Conservation (phyloP, 225 moss, liverwort and hornwort genomes). For the Lunularia cruciata region DNA sequence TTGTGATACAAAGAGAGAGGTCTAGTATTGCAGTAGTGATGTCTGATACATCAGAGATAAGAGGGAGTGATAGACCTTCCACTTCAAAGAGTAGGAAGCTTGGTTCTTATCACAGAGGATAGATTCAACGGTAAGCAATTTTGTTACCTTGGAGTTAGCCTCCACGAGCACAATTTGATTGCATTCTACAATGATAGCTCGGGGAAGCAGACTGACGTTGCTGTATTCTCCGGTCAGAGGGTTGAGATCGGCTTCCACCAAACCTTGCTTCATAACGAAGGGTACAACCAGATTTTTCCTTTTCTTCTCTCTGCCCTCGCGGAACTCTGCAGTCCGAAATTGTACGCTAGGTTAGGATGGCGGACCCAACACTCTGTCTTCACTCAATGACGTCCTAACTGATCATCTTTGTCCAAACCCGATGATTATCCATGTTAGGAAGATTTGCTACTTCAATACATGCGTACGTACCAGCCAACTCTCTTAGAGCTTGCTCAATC, state of each 20-base stretch:
- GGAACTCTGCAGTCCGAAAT: constrained; percentile 47
- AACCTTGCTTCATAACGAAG: constrained; percentile 49
- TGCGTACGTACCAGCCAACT: constrained; percentile 43
- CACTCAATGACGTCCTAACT: not conserved
- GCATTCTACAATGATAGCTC: constrained; percentile 65
- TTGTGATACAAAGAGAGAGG: no score
- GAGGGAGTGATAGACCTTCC: no score
- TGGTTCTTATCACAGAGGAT: no score
- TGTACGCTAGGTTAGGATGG: no score
- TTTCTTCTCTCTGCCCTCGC: constrained; percentile 51
- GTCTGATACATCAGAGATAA: no score
- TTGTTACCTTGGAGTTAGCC: constrained; percentile 64
- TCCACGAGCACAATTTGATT: constrained; percentile 63
- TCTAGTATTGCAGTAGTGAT: no score
- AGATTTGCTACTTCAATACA: not conserved
- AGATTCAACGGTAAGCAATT: not conserved
- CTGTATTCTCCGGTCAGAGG: constrained; percentile 72
- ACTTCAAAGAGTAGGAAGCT: no score
- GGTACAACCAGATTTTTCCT: constrained; percentile 66
- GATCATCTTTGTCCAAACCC: not conserved
- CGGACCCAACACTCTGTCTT: not conserved
- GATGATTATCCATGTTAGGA: not conserved
- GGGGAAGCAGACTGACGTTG: constrained; percentile 54
- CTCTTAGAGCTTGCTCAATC: constrained; percentile 58
- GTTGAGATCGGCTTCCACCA: constrained; percentile 73